These are phyloP conservation scores for Fusarium domesticum DNA, from an alignment of 2,329 filamentous ascomycete genomes.

Conservation along the genomic window DNA sequence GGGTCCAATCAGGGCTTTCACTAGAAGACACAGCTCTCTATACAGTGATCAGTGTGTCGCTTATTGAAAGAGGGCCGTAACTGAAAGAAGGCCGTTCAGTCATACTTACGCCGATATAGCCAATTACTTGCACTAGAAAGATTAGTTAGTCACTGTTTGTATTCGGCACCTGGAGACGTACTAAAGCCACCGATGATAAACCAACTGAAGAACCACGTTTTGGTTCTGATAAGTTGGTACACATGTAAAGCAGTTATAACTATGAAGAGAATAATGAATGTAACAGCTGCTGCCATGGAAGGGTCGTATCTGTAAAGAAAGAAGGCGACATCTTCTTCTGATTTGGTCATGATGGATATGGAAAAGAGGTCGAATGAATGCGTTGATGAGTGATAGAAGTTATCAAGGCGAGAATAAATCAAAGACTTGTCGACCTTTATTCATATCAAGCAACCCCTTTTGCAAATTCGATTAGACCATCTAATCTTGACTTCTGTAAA, in stretches of 20 bases:
- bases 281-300: conserved; percentile 38
- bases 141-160: neutral
- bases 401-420: too few species aligned
- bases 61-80: too few species aligned
- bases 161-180: conserved; percentile 24
- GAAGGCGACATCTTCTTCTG: neutral
- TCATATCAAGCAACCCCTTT: too few species aligned
- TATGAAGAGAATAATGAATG: conserved; percentile 39
- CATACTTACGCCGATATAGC: neutral
- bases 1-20: conserved; percentile 28
- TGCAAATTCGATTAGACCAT: too few species aligned
- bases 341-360: neutral
- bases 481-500: too few species aligned
- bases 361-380: neutral
- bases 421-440: too few species aligned
- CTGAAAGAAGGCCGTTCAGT: too few species aligned
- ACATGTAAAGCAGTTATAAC: conserved; percentile 36
- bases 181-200: conserved; percentile 47
- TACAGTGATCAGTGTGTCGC: conserved; percentile 33
- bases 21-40: conserved; percentile 42
- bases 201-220: conserved; percentile 49
- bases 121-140: neutral
- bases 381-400: too few species aligned
- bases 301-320: conserved; percentile 44
- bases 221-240: conserved; percentile 37